These are phyloP conservation scores for Mimosa bimucronata DNA, from an alignment of 306 rosid species.

Conservation along the genomic window DNA sequence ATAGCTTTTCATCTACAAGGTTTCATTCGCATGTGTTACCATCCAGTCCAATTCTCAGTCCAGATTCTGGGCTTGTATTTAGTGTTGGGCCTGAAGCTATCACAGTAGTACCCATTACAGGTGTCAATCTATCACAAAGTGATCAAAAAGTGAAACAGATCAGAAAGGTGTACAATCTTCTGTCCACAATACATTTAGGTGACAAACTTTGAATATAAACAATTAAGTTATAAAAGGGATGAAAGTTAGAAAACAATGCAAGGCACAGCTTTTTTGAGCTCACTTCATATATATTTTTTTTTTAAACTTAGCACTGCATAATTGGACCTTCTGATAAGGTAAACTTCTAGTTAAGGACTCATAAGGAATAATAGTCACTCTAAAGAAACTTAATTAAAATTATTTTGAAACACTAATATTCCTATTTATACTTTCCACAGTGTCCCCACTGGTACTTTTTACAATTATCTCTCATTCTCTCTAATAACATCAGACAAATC, in stretches of 20 bases:
- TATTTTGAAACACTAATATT: neutral
- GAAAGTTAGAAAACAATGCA: neutral
- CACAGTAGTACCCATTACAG: conserved; percentile 94
- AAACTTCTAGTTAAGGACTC: neutral
- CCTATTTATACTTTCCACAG: neutral
- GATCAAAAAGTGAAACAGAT: conserved; percentile 22
- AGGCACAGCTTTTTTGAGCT: neutral
- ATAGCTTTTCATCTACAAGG: neutral
- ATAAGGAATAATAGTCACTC: neutral
- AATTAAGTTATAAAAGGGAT: neutral
- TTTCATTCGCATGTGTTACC: conserved; percentile 54
- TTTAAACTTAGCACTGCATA: neutral
- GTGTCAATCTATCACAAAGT: conserved; percentile 69
- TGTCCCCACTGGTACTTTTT: neutral
- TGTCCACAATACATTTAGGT: neutral
- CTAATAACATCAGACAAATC: neutral
- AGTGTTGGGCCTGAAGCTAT: conserved; percentile 77
- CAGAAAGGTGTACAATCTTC: neutral
- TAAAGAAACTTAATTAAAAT: neutral
- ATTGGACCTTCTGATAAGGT: neutral
- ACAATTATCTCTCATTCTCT: neutral
- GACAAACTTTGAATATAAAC: neutral
- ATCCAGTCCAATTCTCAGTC: conserved; percentile 96
- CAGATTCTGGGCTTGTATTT: conserved; percentile 84
- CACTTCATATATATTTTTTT: neutral